A percentile compares a stretch with the other conserved stretches of the same genome.
Evolutionary conservation across 2,329 filamentous ascomycete species (phyloP).

Genomic region (Trichophyton benhamiae): DNA sequence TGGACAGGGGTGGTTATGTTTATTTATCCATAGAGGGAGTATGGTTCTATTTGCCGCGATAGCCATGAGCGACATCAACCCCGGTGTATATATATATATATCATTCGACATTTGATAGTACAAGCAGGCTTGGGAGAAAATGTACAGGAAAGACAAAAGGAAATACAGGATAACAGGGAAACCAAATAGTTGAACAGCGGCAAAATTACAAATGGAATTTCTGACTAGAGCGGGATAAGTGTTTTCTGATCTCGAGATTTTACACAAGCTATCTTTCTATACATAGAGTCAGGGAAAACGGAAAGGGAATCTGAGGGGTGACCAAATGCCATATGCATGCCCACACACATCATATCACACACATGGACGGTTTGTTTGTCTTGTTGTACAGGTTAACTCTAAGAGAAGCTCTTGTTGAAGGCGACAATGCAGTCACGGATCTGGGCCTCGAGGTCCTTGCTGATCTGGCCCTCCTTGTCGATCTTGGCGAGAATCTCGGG

Average conservation of each 20-base stretch:
- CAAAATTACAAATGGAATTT: constrained; percentile 8
- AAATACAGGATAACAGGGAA: background rate
- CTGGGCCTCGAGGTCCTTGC: constrained; percentile 66
- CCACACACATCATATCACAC: background rate
- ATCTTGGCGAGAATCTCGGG: constrained; percentile 69
- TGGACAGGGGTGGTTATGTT: background rate
- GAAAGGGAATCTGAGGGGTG: background rate
- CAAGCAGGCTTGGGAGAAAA: background rate
- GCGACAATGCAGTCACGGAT: constrained; percentile 56
- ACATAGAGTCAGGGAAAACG: constrained; percentile 10
- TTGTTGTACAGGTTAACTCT: constrained; percentile 6
- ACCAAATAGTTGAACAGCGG: background rate
- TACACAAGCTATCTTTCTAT: constrained; percentile 15
- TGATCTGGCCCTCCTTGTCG: constrained; percentile 88
- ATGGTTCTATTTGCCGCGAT: too few relatives aligned
- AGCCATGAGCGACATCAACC: too few relatives aligned
- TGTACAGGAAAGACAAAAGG: background rate
- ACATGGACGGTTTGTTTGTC: background rate
- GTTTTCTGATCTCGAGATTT: constrained; percentile 13
- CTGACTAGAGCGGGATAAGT: constrained; percentile 8
- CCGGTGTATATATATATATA: background rate
- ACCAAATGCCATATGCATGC: constrained; percentile 1
- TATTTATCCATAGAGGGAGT: too few relatives aligned
- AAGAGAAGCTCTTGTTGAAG: constrained; percentile 92
- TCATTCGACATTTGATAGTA: background rate